Evolutionary conservation across 2,329 filamentous ascomycete species (phyloP).

Genomic region (Ascochyta rabiei): DNA sequence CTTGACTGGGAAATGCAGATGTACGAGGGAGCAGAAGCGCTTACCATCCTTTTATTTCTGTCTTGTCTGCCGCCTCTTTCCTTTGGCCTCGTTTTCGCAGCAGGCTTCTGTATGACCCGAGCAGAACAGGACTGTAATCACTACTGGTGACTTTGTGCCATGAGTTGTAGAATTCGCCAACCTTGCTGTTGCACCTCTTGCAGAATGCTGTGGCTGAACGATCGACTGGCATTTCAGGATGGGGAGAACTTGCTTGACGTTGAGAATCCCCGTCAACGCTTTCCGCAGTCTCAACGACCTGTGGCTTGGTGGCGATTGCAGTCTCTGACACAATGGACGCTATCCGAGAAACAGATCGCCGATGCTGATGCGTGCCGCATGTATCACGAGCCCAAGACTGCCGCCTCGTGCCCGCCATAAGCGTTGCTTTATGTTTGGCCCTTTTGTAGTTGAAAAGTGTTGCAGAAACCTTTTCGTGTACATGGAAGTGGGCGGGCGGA

Average conservation of each 20-base stretch:
- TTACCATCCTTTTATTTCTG: constrained; percentile 48
- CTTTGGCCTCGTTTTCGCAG: constrained; percentile 33
- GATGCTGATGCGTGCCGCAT: constrained; percentile 15
- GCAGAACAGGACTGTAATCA: constrained; percentile 44
- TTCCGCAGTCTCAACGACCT: constrained; percentile 15
- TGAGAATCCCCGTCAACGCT: constrained; percentile 21
- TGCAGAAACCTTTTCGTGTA: constrained; percentile 1
- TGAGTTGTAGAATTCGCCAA: constrained; percentile 48
- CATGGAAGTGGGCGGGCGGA: constrained; percentile 17
- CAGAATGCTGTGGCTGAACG: constrained; percentile 40
- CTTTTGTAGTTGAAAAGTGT: neutral
- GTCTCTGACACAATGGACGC: constrained; percentile 10
- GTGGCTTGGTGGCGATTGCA: constrained; percentile 1
- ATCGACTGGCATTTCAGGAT: constrained; percentile 17
- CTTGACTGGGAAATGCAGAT: constrained; percentile 35
- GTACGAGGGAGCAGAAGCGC: constrained; percentile 33
- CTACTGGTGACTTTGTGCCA: constrained; percentile 44
- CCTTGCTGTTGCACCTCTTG: constrained; percentile 30
- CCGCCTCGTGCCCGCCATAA: constrained; percentile 34
- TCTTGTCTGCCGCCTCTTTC: constrained; percentile 37
- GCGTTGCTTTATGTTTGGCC: neutral
- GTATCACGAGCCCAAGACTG: constrained; percentile 30
- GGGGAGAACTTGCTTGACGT: neutral
- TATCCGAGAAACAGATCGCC: constrained; percentile 18
- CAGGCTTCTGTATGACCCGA: constrained; percentile 42